Base-by-base conservation (phyloP, 2,329 filamentous ascomycete species). In the Elsinoe arachidis region DNA sequence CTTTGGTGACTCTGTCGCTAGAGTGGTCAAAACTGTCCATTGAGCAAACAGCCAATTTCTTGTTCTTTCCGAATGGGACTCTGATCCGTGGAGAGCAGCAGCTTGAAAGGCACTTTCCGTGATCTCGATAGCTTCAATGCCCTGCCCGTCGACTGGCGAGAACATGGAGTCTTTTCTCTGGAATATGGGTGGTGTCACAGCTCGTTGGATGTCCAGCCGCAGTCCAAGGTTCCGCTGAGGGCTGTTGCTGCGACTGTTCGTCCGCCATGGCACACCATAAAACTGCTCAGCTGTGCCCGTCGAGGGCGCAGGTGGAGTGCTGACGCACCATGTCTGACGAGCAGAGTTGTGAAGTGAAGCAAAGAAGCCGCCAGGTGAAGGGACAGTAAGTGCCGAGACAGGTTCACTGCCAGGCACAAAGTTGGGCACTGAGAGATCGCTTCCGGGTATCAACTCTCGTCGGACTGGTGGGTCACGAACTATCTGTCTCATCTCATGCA, bases 241-340 rank as follows among this genome's bases (percentile, higher is more conserved):
- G 35, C 35, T 52, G 2, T 54, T 37, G 21, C 46, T 49, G 3
- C 43, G n/a, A 39, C 35, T 52, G 7, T 54, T 37, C 12, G 35
- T 49, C 21, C 58, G 64, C 86, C 90, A 96, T 2, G 91, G 90
- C 26, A 86, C 80, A 61, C 86, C 85, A 73, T 97, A 97, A 67
- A 96, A 97, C 61, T 87, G 83, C 69, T 96, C 89, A 9, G 92
- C 92, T n/a, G 87, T 90, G 30, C 90, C 89, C 1, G 92, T 96
- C 0, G 89, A 92, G 1, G 90, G 90, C 0, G 83, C 83, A 33
- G 54, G 54, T 2, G 69, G 69, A 10, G 72, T 70, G 12, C 69
- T 66, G 23, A 85, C 74, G 66, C 89, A 84, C 92, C 92, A 97
- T 11, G 91, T 93, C 66, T 85, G 84, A 55, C 90, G 83, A 37